phyloP scores from a whole-genome alignment of 2,329 filamentous ascomycete genomes.

The Pyrenophora tritici-repentis region DNA sequence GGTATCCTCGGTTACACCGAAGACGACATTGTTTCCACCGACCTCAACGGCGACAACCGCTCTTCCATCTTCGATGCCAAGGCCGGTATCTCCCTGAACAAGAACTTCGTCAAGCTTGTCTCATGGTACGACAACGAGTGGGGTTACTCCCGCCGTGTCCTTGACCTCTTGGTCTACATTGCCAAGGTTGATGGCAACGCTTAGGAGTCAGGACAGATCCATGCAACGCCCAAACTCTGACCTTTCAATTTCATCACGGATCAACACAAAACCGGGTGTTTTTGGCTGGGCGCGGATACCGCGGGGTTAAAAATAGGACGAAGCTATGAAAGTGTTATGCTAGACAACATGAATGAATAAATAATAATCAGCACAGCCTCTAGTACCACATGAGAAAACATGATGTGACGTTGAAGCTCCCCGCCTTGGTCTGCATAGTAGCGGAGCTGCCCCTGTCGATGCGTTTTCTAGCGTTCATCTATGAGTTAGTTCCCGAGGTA shows the following conservation, averaged over 20 bases:
- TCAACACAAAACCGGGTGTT: constrained; percentile 3
- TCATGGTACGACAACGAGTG: constrained; percentile 99
- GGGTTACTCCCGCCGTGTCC: constrained; percentile 89
- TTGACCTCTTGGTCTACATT: constrained; percentile 56
- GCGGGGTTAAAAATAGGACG: constrained; percentile 24
- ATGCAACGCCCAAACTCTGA: constrained; percentile 43
- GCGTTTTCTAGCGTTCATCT: constrained; percentile 27
- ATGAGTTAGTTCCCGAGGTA: constrained; percentile 27
- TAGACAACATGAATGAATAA: constrained; percentile 39
- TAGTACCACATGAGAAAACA: neutral
- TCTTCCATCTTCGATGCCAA: constrained; percentile 99
- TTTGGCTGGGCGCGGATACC: constrained; percentile 13
- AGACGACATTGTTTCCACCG: constrained; percentile 93
- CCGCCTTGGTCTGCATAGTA: constrained; percentile 12
- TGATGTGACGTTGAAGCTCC: constrained; percentile 16
- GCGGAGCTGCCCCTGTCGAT: constrained; percentile 28
- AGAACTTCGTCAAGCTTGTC: constrained; percentile 98
- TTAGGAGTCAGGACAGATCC: constrained; percentile 49
- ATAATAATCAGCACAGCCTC: constrained; percentile 27
- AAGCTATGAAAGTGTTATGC: constrained; percentile 25
- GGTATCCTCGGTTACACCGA: constrained; percentile 93
- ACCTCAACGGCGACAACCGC: constrained; percentile 88
- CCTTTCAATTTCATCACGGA: constrained; percentile 9
- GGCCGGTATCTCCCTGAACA: constrained; percentile 97
- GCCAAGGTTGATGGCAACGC: constrained; percentile 52